phyloP scores from a whole-genome alignment of 129 eudicot species.

The Lactuca sativa region DNA sequence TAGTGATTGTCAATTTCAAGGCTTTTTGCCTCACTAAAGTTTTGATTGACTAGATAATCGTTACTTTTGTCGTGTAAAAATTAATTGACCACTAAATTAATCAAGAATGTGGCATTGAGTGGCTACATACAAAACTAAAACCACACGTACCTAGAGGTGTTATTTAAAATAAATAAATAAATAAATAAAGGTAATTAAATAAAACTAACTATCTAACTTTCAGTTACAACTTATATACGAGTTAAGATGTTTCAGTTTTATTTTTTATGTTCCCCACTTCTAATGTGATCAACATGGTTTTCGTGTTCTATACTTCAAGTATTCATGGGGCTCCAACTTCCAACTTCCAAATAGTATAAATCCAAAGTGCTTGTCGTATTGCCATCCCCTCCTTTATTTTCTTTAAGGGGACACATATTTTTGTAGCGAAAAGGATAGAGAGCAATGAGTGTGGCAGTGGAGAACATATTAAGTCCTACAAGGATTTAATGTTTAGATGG shows the following conservation, averaged over 20 bases:
- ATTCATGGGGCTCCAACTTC: too few species aligned
- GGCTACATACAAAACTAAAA: neutral
- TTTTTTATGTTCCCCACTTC: neutral
- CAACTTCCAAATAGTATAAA: neutral
- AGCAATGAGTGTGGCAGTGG: neutral
- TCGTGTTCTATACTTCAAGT: too few species aligned
- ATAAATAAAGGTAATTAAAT: too few species aligned
- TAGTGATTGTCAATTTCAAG: neutral
- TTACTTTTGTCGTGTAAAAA: constrained; percentile 20
- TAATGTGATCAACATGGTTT: neutral
- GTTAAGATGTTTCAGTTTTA: neutral
- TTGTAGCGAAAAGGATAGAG: neutral
- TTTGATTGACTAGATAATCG: constrained; percentile 9
- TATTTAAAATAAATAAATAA: neutral
- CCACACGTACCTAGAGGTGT: neutral
- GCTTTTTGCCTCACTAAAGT: neutral
- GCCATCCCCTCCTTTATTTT: neutral
- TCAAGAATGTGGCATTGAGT: neutral
- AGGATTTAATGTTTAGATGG: too few species aligned
- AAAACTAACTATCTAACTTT: too few species aligned
- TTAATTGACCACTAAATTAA: constrained; percentile 10
- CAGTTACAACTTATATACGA: neutral
- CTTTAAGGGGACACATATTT: neutral
- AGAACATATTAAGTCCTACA: too few species aligned
- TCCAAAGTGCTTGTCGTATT: neutral